Evolutionary conservation across 208 protist genomes (phyloP).

Genomic region (Naegleria lovaniensis): DNA sequence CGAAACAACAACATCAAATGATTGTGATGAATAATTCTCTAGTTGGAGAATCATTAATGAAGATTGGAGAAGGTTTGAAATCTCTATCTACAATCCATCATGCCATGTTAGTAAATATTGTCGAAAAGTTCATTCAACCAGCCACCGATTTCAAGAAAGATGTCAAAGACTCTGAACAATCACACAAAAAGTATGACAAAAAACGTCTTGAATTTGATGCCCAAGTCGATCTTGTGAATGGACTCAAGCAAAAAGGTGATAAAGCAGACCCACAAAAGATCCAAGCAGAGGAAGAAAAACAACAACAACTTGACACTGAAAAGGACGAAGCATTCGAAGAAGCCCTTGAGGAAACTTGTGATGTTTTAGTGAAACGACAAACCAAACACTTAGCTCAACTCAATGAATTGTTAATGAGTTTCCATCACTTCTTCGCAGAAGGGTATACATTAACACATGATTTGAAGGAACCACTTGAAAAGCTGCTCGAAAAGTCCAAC

Average conservation of each 20-base stretch:
- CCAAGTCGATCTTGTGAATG: not conserved
- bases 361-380: not conserved
- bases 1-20: not conserved
- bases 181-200: constrained; percentile 11
- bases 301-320: not conserved
- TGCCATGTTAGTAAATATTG: constrained; percentile 15
- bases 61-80: constrained; percentile 3
- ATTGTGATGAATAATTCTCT: too few relatives aligned
- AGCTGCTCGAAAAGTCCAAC: not conserved
- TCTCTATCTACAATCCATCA: constrained; percentile 13
- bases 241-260: not conserved
- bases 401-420: not conserved
- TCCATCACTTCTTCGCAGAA: constrained; percentile 23
- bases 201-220: constrained; percentile 8
- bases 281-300: not conserved
- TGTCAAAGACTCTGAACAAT: not conserved
- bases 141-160: not conserved
- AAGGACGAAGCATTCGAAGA: constrained; percentile 5
- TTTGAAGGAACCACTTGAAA: not conserved
- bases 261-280: not conserved
- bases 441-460: constrained; percentile 15
- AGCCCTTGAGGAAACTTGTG: not conserved
- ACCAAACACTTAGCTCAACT: not conserved
- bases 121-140: constrained; percentile 8
- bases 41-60: not conserved